Base-by-base conservation (phyloP, 768 basidiomycete species). In the Tulasnella sp. region DNA sequence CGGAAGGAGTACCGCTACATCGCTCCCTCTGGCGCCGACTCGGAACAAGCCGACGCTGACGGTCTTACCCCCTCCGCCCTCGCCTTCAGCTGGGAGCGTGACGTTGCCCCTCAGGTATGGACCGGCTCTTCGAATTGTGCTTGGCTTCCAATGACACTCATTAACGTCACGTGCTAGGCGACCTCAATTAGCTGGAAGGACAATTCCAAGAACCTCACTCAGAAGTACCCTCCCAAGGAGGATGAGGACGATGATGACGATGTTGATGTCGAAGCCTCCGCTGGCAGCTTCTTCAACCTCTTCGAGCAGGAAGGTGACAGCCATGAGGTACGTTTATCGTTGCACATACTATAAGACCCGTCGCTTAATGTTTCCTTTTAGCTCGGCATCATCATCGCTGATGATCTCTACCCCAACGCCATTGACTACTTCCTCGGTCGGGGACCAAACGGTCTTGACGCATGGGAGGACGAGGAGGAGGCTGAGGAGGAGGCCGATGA, bases 281-380 rank as follows among this genome's bases (percentile, higher is more conserved):
- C 84, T 67, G 92, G 93, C 72, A 91, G 89, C 78, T 92, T 94
- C 83, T 94, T 94, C 85, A 92, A 93, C 82, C 89, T 90, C 78
- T 93, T 94, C 75, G 91, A 90, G 80, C 84, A 74, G 83, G 77
- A 81, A 41, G 52, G 34, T 34, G 84, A 86, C 14, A 86, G 83
- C 74, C 71, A 41, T 36, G 63, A 65, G 39, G 63, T 65, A 17
- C 9, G 34, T 12, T 44, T 40, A 89, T 91, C 75, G 91, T 92
- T 78, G 81, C 86, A 80, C 35, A 3, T 17, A n/a, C 35, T n/a
- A 17, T 26, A 19, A 2, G 39, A 36, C n/a, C 63, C 12, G 14
- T 2, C 0, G 26, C 39, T 19, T 17, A 69, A 5, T 22, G n/a
- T 42, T 2, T 6, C 3, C 0, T 16, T 39, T 62, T 63, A 94